phyloP scores from a whole-genome alignment of 2,329 filamentous ascomycete genomes.

The Nemania sp. region DNA sequence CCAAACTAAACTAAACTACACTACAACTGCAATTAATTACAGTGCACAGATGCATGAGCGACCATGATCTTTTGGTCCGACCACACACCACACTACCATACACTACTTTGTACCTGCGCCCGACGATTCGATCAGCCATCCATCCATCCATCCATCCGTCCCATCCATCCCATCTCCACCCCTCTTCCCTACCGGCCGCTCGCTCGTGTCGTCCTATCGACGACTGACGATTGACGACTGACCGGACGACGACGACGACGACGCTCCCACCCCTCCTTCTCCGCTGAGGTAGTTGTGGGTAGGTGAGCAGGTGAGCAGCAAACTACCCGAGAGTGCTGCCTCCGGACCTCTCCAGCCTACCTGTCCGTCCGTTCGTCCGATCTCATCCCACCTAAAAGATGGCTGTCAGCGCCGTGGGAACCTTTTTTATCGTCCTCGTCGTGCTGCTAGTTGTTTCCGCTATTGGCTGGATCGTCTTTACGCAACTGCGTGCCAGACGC shows the following conservation, averaged over 20 bases:
- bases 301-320: background rate
- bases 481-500: conserved; percentile 77
- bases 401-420: conserved; percentile 68
- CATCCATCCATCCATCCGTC: too few relatives aligned
- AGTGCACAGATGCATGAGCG: conserved; percentile 7
- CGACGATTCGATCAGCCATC: conserved; percentile 2
- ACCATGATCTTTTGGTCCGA: conserved; percentile 15
- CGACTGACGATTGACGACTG: too few relatives aligned
- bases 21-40: background rate
- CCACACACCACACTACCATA: conserved; percentile 3
- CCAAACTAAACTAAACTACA: background rate
- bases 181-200: background rate
- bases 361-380: conserved; percentile 1
- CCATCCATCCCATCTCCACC: conserved; percentile 1
- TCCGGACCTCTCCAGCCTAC: conserved; percentile 31
- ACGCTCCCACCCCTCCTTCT: conserved; percentile 14
- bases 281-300: conserved; percentile 11
- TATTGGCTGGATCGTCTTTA: conserved; percentile 76
- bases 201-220: conserved; percentile 5
- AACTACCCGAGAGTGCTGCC: conserved; percentile 2
- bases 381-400: conserved; percentile 42
- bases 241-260: background rate
- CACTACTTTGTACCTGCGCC: background rate
- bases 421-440: conserved; percentile 79
- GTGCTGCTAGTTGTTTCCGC: conserved; percentile 69